These are phyloP conservation scores for Fremontodendron californicum DNA, from an alignment of 345 rosid genomes.

Conservation along the genomic window DNA sequence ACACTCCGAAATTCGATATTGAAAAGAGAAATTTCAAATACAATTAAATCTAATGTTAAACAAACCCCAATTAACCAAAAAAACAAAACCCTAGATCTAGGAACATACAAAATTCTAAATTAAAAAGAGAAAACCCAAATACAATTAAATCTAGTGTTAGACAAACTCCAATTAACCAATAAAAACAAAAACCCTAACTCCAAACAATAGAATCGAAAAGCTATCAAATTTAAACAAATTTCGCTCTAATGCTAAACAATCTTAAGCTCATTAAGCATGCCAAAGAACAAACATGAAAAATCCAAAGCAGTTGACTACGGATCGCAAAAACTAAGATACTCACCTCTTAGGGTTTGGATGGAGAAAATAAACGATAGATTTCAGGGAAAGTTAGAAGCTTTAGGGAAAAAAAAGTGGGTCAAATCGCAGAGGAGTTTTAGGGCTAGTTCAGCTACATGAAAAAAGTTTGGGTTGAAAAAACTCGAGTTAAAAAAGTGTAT, in stretches of 20 bases:
- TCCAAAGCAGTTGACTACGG: background rate
- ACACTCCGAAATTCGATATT: too few species aligned
- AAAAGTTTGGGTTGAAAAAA: too few species aligned
- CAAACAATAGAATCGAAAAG: background rate
- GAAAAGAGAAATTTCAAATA: too few species aligned
- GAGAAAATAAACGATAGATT: background rate
- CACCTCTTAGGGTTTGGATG: background rate
- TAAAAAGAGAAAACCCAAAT: background rate
- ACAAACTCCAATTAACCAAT: background rate
- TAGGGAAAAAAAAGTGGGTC: background rate
- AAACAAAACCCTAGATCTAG: too few species aligned
- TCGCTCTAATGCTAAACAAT: background rate
- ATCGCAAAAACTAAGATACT: slow-evolving; percentile 1
- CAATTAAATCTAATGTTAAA: too few species aligned
- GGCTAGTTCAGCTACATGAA: too few species aligned
- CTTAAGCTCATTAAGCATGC: background rate
- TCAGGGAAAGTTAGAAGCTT: background rate
- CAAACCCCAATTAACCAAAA: too few species aligned
- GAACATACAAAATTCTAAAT: background rate
- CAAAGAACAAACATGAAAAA: slow-evolving; percentile 2
- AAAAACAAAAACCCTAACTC: background rate
- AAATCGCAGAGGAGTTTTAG: too few species aligned
- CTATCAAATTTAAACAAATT: background rate
- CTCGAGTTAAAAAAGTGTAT: too few species aligned
- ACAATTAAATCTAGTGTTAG: background rate